phyloP scores from a whole-genome alignment of 2,329 filamentous ascomycete genomes.

The Alternaria sp. region DNA sequence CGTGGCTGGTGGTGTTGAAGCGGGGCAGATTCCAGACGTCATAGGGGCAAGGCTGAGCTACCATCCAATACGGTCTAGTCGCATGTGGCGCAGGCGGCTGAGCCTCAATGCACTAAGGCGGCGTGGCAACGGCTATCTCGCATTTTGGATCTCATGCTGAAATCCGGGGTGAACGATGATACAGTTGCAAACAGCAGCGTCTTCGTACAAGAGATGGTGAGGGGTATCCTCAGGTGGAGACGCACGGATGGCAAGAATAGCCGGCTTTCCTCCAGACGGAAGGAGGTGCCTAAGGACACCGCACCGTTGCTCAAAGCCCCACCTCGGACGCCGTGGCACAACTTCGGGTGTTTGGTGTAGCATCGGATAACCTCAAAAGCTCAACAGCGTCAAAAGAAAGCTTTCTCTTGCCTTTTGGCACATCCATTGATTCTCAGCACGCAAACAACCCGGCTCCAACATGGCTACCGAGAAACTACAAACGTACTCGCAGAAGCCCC shows the following conservation, averaged over 20 bases:
- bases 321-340: slow-evolving; percentile 18
- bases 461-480: slow-evolving; percentile 40
- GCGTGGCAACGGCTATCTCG: slow-evolving; percentile 1
- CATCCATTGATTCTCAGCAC: background rate
- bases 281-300: slow-evolving; percentile 23
- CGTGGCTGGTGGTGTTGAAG: slow-evolving; percentile 6
- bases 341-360: slow-evolving; percentile 26
- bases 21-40: slow-evolving; percentile 2
- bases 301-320: slow-evolving; percentile 19
- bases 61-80: background rate
- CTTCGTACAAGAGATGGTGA: background rate
- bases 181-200: background rate
- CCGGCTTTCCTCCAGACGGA: slow-evolving; percentile 18
- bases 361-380: slow-evolving; percentile 23
- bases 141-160: background rate
- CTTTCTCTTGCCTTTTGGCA: background rate
- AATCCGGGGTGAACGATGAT: background rate
- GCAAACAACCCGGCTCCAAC: background rate
- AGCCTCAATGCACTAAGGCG: background rate
- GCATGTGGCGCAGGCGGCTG: slow-evolving; percentile 5
- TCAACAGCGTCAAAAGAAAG: slow-evolving; percentile 10
- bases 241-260: slow-evolving; percentile 14
- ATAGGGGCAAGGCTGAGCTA: slow-evolving; percentile 9
- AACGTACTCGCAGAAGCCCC: slow-evolving; percentile 42
- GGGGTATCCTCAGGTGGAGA: background rate